phyloP scores from a whole-genome alignment of 2,329 filamentous ascomycete genomes.

The Epichloe baconii region DNA sequence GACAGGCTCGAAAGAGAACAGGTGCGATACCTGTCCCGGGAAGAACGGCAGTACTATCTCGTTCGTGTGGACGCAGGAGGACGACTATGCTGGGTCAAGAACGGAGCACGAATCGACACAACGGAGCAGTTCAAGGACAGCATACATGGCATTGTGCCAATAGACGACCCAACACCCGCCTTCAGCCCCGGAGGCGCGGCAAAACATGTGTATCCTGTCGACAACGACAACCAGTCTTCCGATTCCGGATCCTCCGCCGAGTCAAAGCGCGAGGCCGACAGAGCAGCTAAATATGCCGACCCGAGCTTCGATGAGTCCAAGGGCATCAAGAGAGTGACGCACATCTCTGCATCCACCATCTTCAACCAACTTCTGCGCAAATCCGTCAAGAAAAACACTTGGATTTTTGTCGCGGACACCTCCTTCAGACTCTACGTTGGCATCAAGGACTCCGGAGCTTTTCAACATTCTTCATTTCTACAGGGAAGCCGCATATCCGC shows the following conservation, averaged over 20 bases:
- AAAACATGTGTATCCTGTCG: constrained; percentile 7
- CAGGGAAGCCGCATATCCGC: constrained; percentile 71
- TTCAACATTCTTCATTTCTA: constrained; percentile 84
- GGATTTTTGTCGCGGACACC: constrained; percentile 88
- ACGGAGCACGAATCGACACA: constrained; percentile 64
- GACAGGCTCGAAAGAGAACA: constrained; percentile 64
- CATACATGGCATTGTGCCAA: constrained; percentile 56
- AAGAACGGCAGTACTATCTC: constrained; percentile 71
- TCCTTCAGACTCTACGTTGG: constrained; percentile 77
- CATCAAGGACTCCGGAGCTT: constrained; percentile 77
- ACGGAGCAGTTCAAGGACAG: constrained; percentile 66
- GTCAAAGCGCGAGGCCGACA: constrained; percentile 42
- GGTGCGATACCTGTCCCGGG: constrained; percentile 70
- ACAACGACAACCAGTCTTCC: constrained; percentile 11
- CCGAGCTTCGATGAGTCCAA: constrained; percentile 48
- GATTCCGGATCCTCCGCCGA: constrained; percentile 26
- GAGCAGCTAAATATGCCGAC: constrained; percentile 51
- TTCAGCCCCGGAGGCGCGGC: constrained; percentile 22
- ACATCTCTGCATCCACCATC: constrained; percentile 58
- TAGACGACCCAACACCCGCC: constrained; percentile 44
- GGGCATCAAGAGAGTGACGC: constrained; percentile 39
- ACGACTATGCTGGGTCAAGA: constrained; percentile 76
- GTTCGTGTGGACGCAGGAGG: constrained; percentile 64
- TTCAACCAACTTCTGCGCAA: constrained; percentile 69
- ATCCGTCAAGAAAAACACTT: constrained; percentile 73